These are phyloP conservation scores for Candida insectorum DNA, from an alignment of 805 yeast genomes.

Conservation along the genomic window DNA sequence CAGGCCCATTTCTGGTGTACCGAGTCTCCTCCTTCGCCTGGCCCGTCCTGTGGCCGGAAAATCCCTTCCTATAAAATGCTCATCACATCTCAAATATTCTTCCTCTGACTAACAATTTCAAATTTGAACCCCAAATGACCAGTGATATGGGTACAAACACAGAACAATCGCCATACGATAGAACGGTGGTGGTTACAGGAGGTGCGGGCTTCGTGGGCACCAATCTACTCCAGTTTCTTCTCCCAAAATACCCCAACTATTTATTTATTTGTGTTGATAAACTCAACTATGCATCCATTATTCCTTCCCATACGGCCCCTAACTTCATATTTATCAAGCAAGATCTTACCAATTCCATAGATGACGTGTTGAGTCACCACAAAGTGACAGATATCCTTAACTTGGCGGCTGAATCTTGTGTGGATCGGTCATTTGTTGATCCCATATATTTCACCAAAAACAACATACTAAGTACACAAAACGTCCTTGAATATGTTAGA, in stretches of 20 bases:
- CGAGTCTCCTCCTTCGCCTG: too few relatives aligned
- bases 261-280: slow-evolving; percentile 45
- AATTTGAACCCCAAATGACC: too few relatives aligned
- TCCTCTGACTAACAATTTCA: too few relatives aligned
- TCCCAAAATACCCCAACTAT: slow-evolving; percentile 22
- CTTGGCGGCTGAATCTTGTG: slow-evolving; percentile 56
- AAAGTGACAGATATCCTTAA: slow-evolving; percentile 34
- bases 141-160: too few relatives aligned
- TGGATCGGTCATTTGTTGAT: slow-evolving; percentile 46
- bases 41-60: too few relatives aligned
- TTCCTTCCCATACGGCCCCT: slow-evolving; percentile 18
- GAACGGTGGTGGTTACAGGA: slow-evolving; percentile 44
- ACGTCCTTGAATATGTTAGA: slow-evolving; percentile 41
- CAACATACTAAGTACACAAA: slow-evolving; percentile 47
- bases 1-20: too few relatives aligned
- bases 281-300: slow-evolving; percentile 42
- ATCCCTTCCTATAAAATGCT: too few relatives aligned
- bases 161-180: slow-evolving; percentile 4
- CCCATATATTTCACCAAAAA: slow-evolving; percentile 44
- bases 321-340: slow-evolving; percentile 24
- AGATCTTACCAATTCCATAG: slow-evolving; percentile 35
- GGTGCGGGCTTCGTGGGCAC: slow-evolving; percentile 60
- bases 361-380: slow-evolving; percentile 12
- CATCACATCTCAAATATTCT: too few relatives aligned
- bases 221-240: slow-evolving; percentile 38